A percentile compares a stretch with the other conserved stretches of the same genome.
phyloP scores from a whole-genome alignment of 345 rosid species.

The Erucastrum elatum region DNA sequence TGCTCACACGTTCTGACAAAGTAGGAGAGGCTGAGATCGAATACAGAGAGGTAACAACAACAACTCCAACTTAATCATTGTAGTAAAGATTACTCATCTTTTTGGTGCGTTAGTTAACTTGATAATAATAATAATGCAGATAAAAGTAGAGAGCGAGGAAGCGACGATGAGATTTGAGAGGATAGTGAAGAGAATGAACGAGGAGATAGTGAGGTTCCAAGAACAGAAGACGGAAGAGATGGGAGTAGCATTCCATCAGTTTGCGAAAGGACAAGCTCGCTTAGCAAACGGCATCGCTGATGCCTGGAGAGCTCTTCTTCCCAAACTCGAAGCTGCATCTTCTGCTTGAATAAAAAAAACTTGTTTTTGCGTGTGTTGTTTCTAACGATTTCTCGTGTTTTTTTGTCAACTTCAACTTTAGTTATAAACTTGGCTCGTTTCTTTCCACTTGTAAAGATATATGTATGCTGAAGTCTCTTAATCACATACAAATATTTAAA shows the following conservation, averaged over 20 bases:
- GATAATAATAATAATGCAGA: slow-evolving; percentile 53
- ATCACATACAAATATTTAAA: slow-evolving; percentile 2
- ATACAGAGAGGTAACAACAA: slow-evolving; percentile 68
- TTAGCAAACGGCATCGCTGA: slow-evolving; percentile 80
- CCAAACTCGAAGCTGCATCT: slow-evolving; percentile 71
- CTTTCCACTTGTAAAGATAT: slow-evolving; percentile 38
- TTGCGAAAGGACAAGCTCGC: slow-evolving; percentile 91
- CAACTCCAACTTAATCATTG: background rate
- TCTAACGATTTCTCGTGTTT: slow-evolving; percentile 6
- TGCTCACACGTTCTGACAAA: slow-evolving; percentile 86
- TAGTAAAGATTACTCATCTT: background rate
- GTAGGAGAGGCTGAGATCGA: slow-evolving; percentile 89
- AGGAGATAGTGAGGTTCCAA: slow-evolving; percentile 87
- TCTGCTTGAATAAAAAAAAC: slow-evolving; percentile 10
- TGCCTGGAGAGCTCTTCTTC: slow-evolving; percentile 97
- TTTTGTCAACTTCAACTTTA: slow-evolving; percentile 15
- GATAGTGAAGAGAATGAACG: slow-evolving; percentile 76
- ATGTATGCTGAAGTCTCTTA: background rate
- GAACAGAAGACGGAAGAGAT: slow-evolving; percentile 86
- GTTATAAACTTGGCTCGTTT: slow-evolving; percentile 15
- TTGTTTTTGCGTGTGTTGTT: background rate
- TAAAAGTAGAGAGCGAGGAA: slow-evolving; percentile 80
- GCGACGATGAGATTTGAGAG: slow-evolving; percentile 69
- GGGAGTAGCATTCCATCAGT: slow-evolving; percentile 88
- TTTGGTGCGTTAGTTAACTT: background rate